Evolutionary conservation across 2,329 filamentous ascomycete species (phyloP).

Genomic region (Diplocarpon mali): DNA sequence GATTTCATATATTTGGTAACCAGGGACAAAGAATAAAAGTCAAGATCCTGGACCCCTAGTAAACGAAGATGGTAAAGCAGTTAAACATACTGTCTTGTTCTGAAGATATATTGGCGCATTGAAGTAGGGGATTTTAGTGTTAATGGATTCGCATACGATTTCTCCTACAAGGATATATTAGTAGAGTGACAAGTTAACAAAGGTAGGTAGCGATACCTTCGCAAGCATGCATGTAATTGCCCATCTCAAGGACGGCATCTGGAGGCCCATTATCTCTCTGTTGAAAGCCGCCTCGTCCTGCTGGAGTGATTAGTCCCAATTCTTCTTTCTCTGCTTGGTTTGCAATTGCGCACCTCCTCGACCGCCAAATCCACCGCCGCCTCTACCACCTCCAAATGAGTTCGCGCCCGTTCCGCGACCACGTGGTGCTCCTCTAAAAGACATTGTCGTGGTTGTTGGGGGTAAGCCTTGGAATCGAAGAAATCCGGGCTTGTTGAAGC

Average conservation of each 20-base stretch:
- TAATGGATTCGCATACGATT: slow-evolving; percentile 92
- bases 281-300: slow-evolving; percentile 51
- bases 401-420: slow-evolving; percentile 38
- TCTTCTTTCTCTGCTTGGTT: slow-evolving; percentile 4
- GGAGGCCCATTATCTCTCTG: slow-evolving; percentile 51
- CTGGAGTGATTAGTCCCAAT: slow-evolving; percentile 19
- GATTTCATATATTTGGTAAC: slow-evolving; percentile 7
- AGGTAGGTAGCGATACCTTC: too few species aligned
- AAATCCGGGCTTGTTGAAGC: slow-evolving; percentile 9
- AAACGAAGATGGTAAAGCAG: not conserved
- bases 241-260: slow-evolving; percentile 35
- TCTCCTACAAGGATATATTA: slow-evolving; percentile 73
- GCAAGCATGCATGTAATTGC: not conserved
- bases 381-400: slow-evolving; percentile 37
- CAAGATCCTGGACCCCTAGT: too few species aligned
- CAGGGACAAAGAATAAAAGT: not conserved
- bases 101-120: slow-evolving; percentile 98
- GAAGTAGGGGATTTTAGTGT: slow-evolving; percentile 96
- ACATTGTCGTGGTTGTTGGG: slow-evolving; percentile 28
- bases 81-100: slow-evolving; percentile 58
- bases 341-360: slow-evolving; percentile 28
- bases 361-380: slow-evolving; percentile 35
- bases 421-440: slow-evolving; percentile 47
- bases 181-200: too few species aligned
- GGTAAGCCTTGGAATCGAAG: slow-evolving; percentile 23